Conservation (phyloP, 208 protist species). For the Acanthamoeba healyi region DNA sequence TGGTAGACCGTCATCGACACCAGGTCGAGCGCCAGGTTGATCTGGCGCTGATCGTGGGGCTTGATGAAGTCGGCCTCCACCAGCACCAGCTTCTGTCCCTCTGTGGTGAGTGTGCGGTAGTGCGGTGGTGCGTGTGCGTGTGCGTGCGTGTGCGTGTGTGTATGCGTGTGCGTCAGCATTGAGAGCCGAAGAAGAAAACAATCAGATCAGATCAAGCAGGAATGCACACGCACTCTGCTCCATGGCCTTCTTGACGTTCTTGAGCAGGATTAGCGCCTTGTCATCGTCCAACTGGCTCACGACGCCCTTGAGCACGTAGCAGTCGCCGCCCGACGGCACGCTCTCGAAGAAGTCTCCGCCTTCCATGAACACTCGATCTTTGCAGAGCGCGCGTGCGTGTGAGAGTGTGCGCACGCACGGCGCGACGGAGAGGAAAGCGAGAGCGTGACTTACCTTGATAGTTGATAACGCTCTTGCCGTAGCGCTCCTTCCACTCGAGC, state of each 20-base stretch:
- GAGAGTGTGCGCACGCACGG: too few relatives aligned
- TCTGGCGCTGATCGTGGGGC: slow-evolving; percentile 18
- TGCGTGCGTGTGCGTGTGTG: too few relatives aligned
- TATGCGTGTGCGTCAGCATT: too few relatives aligned
- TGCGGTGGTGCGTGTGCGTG: too few relatives aligned
- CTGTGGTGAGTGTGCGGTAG: not conserved
- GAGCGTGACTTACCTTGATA: not conserved
- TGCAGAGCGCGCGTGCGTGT: not conserved
- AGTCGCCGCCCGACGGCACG: slow-evolving; percentile 39
- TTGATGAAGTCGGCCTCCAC: slow-evolving; percentile 61
- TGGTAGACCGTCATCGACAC: slow-evolving; percentile 30
- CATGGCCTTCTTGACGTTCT: slow-evolving; percentile 37
- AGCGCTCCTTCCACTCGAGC: slow-evolving; percentile 3
- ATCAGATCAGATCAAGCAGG: not conserved
- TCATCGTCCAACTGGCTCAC: slow-evolving; percentile 39
- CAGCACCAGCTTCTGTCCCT: slow-evolving; percentile 5
- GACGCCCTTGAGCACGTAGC: slow-evolving; percentile 58
- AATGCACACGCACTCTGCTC: not conserved
- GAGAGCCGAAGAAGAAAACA: not conserved
- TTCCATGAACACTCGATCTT: slow-evolving; percentile 15
- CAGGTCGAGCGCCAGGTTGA: slow-evolving; percentile 29
- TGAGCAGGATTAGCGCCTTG: not conserved
- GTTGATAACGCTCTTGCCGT: not conserved
- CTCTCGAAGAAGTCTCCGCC: slow-evolving; percentile 35
- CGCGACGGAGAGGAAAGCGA: not conserved